Percentiles rank a stretch among this genome's conserved stretches.
Evolutionary conservation across 192 early-diverging fungal genomes (phyloP).

Genomic region (Mycoemilia scoparia): DNA sequence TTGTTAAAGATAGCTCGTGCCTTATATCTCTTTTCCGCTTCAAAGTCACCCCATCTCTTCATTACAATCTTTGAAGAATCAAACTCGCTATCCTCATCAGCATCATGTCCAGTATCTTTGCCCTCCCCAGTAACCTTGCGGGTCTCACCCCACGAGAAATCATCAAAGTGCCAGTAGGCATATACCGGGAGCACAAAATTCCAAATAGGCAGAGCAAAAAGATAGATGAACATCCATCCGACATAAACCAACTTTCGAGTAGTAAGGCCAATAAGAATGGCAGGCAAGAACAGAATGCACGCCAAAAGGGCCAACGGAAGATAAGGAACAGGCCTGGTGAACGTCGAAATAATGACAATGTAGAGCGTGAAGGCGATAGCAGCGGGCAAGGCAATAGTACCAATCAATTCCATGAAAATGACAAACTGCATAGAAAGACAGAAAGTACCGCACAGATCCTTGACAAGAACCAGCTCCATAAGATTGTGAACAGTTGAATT

Average conservation of each 20-base stretch:
- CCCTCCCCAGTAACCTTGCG: slow-evolving; percentile 44
- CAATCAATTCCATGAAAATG: slow-evolving; percentile 84
- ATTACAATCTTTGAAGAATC: slow-evolving; percentile 54
- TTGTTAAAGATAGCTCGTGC: slow-evolving; percentile 25
- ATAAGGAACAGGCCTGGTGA: slow-evolving; percentile 28
- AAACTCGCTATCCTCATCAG: slow-evolving; percentile 51
- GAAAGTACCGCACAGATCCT: slow-evolving; percentile 76
- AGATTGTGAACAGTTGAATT: slow-evolving; percentile 89
- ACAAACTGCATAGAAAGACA: slow-evolving; percentile 92
- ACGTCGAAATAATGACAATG: slow-evolving; percentile 51
- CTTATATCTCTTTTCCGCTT: slow-evolving; percentile 32
- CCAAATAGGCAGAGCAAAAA: slow-evolving; percentile 55
- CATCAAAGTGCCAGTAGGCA: slow-evolving; percentile 77
- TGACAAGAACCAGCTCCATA: slow-evolving; percentile 60
- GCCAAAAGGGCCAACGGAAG: slow-evolving; percentile 51
- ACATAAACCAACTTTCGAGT: slow-evolving; percentile 60
- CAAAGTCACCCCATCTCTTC: slow-evolving; percentile 63
- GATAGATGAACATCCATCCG: slow-evolving; percentile 68
- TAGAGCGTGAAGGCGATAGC: slow-evolving; percentile 79
- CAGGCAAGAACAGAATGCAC: slow-evolving; percentile 56
- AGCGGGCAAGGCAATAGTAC: slow-evolving; percentile 81
- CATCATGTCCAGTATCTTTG: slow-evolving; percentile 41
- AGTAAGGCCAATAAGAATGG: slow-evolving; percentile 62
- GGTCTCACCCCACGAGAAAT: slow-evolving; percentile 74
- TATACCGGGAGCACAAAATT: slow-evolving; percentile 60